Evolutionary conservation across 345 rosid species (phyloP).

Genomic region (Gossypium mustelinum): DNA sequence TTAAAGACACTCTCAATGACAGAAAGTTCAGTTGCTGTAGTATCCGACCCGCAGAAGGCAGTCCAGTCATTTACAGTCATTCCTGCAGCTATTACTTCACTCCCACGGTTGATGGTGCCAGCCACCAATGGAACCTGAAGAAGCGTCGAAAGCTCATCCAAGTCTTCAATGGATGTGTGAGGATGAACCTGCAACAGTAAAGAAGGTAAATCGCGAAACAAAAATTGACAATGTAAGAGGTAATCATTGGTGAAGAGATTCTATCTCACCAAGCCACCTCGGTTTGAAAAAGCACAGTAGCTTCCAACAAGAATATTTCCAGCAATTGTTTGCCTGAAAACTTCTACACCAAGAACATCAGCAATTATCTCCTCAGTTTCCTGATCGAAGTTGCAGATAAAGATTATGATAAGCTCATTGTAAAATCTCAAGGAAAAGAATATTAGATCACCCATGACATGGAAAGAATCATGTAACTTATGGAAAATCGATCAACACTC

Average conservation of each 20-base stretch:
- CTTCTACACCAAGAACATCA: slow-evolving; percentile 96
- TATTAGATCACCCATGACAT: background rate
- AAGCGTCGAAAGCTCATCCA: slow-evolving; percentile 91
- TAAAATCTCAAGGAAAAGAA: background rate
- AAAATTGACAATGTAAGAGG: background rate
- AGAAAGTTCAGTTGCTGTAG: slow-evolving; percentile 87
- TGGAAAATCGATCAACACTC: no score
- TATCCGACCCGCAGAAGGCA: slow-evolving; percentile 86
- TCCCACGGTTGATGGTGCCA: slow-evolving; percentile 82
- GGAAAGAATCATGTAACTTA: no score
- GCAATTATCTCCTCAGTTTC: slow-evolving; percentile 91
- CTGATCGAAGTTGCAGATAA: slow-evolving; percentile 23
- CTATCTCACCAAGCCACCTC: slow-evolving; percentile 78
- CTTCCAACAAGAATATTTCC: slow-evolving; percentile 94
- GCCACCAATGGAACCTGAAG: slow-evolving; percentile 76
- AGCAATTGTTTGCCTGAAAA: slow-evolving; percentile 87
- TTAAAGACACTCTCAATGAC: slow-evolving; percentile 87
- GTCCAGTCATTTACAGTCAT: slow-evolving; percentile 90
- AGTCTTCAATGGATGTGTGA: slow-evolving; percentile 85
- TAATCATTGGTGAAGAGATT: background rate
- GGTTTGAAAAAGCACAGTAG: slow-evolving; percentile 78
- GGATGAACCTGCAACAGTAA: slow-evolving; percentile 67
- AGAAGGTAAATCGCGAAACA: background rate
- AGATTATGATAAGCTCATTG: background rate
- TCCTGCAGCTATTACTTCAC: slow-evolving; percentile 83